Conservation (phyloP, 2,329 filamentous ascomycete species). For the Thelonectria rubi region DNA sequence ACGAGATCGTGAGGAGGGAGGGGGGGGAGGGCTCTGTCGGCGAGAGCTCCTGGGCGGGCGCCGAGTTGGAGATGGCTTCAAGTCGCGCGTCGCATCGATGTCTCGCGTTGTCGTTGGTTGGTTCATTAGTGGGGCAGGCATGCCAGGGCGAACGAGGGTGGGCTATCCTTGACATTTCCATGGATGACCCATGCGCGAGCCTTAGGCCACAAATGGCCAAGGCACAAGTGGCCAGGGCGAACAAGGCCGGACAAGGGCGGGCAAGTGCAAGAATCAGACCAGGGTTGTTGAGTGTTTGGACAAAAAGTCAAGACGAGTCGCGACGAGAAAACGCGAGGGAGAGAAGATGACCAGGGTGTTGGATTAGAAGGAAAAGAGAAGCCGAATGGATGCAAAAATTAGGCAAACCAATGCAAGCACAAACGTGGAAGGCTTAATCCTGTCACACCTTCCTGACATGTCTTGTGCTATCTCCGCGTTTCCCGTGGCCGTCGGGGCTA, state of each 20-base stretch:
- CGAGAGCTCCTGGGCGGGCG: slow-evolving; percentile 27
- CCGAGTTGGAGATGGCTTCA: slow-evolving; percentile 41
- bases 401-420: slow-evolving; percentile 1
- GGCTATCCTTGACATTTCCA: slow-evolving; percentile 15
- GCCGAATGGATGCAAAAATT: slow-evolving; percentile 16
- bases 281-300: slow-evolving; percentile 18
- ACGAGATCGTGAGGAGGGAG: slow-evolving; percentile 21
- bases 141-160: slow-evolving; percentile 27
- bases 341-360: slow-evolving; percentile 13
- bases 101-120: slow-evolving; percentile 40
- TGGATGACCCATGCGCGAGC: neutral
- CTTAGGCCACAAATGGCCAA: slow-evolving; percentile 16
- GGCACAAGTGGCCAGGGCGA: slow-evolving; percentile 23
- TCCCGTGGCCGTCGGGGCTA: neutral
- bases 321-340: slow-evolving; percentile 9
- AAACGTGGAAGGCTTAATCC: neutral
- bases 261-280: slow-evolving; percentile 23
- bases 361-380: slow-evolving; percentile 9
- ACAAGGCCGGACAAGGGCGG: slow-evolving; percentile 31
- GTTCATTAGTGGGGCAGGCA: slow-evolving; percentile 36
- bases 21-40: slow-evolving; percentile 7
- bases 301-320: slow-evolving; percentile 15
- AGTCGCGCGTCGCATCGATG: slow-evolving; percentile 37
- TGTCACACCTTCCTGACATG: neutral
- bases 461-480: neutral